These are phyloP conservation scores for Cladosporium austrohemisphaericum DNA, from an alignment of 2,329 filamentous ascomycete genomes.

Conservation along the genomic window DNA sequence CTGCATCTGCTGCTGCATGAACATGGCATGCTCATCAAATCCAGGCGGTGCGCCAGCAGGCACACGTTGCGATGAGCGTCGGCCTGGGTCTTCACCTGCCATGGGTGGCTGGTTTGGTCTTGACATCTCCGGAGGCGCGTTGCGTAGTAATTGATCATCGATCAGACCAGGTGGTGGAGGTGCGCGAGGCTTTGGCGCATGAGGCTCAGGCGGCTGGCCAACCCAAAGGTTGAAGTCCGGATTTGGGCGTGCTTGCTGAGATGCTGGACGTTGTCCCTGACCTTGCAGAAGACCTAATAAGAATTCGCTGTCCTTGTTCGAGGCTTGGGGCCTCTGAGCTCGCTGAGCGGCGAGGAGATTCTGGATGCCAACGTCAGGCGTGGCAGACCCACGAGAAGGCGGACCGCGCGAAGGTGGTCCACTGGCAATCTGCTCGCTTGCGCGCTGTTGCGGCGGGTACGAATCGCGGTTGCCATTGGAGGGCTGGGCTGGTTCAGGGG, in stretches of 20 bases:
- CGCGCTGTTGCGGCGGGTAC: conserved; percentile 4
- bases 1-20: conserved; percentile 24
- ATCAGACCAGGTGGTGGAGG: conserved; percentile 34
- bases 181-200: conserved; percentile 35
- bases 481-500: conserved; percentile 12
- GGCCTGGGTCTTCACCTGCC: conserved; percentile 19
- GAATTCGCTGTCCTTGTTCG: conserved; percentile 67
- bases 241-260: conserved; percentile 28
- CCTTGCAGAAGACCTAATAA: conserved; percentile 72
- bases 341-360: conserved; percentile 38
- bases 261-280: conserved; percentile 33
- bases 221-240: conserved; percentile 35
- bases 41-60: conserved; percentile 28
- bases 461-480: conserved; percentile 23
- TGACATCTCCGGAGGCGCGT: conserved; percentile 22
- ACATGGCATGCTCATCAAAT: conserved; percentile 32
- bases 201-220: conserved; percentile 32
- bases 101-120: conserved; percentile 21
- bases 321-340: conserved; percentile 41
- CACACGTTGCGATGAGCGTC: conserved; percentile 28
- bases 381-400: conserved; percentile 24
- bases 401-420: conserved; percentile 19
- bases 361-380: conserved; percentile 33
- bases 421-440: conserved; percentile 6
- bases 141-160: conserved; percentile 34